A percentile compares a stretch with the other conserved stretches of the same genome.
phyloP scores from a whole-genome alignment of 2,329 filamentous ascomycete species.

The Sporothrix phasma region DNA sequence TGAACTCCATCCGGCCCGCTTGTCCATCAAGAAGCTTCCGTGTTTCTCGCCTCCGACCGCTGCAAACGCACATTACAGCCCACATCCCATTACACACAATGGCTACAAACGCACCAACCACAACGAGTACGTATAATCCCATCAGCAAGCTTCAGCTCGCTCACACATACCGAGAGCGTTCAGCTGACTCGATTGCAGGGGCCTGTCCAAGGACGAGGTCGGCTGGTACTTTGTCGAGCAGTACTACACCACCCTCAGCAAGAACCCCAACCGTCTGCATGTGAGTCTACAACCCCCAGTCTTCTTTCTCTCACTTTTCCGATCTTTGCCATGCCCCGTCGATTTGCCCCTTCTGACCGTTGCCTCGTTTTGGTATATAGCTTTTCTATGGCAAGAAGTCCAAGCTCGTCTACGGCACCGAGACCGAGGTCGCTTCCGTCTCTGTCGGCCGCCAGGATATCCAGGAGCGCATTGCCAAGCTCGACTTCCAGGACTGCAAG shows the following conservation, averaged over 20 bases:
- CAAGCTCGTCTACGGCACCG: slow-evolving; percentile 84
- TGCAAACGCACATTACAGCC: background rate
- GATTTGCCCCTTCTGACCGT: background rate
- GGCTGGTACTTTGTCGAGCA: slow-evolving; percentile 99
- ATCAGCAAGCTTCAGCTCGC: background rate
- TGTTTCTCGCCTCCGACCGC: background rate
- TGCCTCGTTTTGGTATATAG: slow-evolving; percentile 28
- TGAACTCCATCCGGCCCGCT: background rate
- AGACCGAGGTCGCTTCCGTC: slow-evolving; percentile 80
- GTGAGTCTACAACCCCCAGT: slow-evolving; percentile 34
- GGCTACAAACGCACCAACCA: slow-evolving; percentile 15
- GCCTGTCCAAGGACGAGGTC: slow-evolving; percentile 78
- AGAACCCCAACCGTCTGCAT: slow-evolving; percentile 85
- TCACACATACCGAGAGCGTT: background rate
- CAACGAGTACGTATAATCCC: slow-evolving; percentile 6
- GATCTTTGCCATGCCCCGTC: too few species aligned
- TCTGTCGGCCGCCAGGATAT: slow-evolving; percentile 85
- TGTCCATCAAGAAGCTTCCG: background rate
- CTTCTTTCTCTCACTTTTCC: background rate
- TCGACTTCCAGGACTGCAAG: slow-evolving; percentile 96
- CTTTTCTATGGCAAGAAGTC: slow-evolving; percentile 96
- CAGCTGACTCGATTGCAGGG: slow-evolving; percentile 27
- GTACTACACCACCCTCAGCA: slow-evolving; percentile 97
- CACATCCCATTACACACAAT: slow-evolving; percentile 3
- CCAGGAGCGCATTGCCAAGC: slow-evolving; percentile 83